phyloP scores from a whole-genome alignment of 1,284 basidiomycete genomes.

The Malassezia yamatoensis region DNA sequence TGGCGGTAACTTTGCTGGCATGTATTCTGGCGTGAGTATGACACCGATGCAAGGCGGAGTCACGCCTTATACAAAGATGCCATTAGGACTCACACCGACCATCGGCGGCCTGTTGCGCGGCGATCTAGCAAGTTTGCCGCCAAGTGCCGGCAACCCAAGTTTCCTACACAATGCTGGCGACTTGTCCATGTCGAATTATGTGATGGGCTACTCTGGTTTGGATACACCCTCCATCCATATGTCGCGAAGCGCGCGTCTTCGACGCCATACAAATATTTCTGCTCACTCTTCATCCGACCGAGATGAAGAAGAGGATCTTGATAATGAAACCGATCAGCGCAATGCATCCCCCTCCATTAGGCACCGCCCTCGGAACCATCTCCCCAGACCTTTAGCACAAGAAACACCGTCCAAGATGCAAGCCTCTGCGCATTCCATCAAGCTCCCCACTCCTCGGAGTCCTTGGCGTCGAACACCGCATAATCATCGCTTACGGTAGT shows the following conservation, averaged over 20 bases:
- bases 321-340: slow-evolving; percentile 9
- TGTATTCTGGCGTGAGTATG: slow-evolving; percentile 6
- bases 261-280: slow-evolving; percentile 10
- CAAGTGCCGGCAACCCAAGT: slow-evolving; percentile 1
- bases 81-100: slow-evolving; percentile 30
- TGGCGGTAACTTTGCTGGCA: not conserved
- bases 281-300: slow-evolving; percentile 15
- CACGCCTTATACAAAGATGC: slow-evolving; percentile 19
- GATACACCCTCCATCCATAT: slow-evolving; percentile 22
- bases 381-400: slow-evolving; percentile 5
- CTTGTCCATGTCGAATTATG: slow-evolving; percentile 16
- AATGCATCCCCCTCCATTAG: slow-evolving; percentile 13
- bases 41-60: slow-evolving; percentile 20
- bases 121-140: not conserved
- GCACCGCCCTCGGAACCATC: slow-evolving; percentile 1
- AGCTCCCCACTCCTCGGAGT: slow-evolving; percentile 2
- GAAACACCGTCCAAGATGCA: slow-evolving; percentile 12
- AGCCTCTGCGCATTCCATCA: slow-evolving; percentile 2
- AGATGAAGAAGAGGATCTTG: slow-evolving; percentile 16
- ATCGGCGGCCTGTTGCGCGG: slow-evolving; percentile 21
- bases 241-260: slow-evolving; percentile 9
- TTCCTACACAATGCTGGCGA: slow-evolving; percentile 21
- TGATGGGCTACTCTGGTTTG: slow-evolving; percentile 18
- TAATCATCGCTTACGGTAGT: not conserved
- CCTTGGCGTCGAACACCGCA: slow-evolving; percentile 7